Conservation (phyloP, 768 basidiomycete genomes). For the Lenzites betulinus region DNA sequence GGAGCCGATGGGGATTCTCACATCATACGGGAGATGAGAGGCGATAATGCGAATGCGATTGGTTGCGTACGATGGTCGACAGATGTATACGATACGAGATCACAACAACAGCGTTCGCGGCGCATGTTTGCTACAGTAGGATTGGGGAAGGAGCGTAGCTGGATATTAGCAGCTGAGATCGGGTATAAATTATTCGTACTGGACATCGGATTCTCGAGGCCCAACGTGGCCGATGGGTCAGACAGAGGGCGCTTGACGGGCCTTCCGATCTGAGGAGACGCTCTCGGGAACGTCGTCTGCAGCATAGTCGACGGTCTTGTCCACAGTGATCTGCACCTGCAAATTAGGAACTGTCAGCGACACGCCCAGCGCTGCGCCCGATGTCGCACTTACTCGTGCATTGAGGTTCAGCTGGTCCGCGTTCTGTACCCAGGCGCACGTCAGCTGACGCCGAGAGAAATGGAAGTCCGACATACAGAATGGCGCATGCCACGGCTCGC, state of each 20-base stretch:
- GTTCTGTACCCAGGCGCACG: conserved; percentile 2
- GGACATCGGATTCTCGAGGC: not conserved
- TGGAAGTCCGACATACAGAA: conserved; percentile 11
- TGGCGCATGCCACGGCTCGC: conserved; percentile 14
- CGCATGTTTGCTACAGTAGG: no score
- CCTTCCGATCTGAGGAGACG: conserved; percentile 8
- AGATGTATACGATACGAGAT: conserved; percentile 1
- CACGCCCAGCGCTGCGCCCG: not conserved
- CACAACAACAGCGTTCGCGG: conserved; percentile 4
- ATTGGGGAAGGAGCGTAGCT: no score
- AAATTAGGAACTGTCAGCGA: conserved; percentile 7
- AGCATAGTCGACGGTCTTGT: conserved; percentile 31
- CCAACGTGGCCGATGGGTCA: not conserved
- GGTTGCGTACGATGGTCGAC: not conserved
- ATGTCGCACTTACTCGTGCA: conserved; percentile 16
- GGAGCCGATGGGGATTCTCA: not conserved
- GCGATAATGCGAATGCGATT: not conserved
- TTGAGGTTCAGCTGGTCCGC: conserved; percentile 18
- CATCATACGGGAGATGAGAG: not conserved
- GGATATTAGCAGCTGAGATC: not conserved
- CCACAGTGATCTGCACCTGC: conserved; percentile 30
- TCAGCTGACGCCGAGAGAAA: conserved; percentile 12
- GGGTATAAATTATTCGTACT: not conserved
- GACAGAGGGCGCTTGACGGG: not conserved
- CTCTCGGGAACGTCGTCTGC: conserved; percentile 22